A percentile compares a stretch with the other conserved stretches of the same genome.
phyloP scores from a whole-genome alignment of 2,329 filamentous ascomycete species.

The Pochonia chlamydosporia region DNA sequence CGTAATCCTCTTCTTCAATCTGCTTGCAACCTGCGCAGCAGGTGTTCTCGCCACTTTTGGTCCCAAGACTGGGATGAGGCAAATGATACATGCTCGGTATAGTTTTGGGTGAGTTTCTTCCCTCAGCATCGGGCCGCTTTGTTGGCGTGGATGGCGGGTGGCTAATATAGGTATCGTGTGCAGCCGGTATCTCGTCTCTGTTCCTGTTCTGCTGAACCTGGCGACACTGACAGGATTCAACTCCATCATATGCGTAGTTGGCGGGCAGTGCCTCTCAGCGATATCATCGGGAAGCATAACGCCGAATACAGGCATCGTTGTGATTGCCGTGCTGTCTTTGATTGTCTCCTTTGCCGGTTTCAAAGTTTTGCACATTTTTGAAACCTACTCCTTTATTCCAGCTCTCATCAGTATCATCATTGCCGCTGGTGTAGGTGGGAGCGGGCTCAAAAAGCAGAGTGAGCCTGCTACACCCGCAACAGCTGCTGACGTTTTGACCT shows the following conservation, averaged over 20 bases:
- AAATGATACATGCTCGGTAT: slow-evolving; percentile 60
- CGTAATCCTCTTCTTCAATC: slow-evolving; percentile 58
- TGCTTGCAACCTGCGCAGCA: slow-evolving; percentile 47
- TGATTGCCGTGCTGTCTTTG: slow-evolving; percentile 51
- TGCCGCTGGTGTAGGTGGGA: slow-evolving; percentile 47
- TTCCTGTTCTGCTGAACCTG: slow-evolving; percentile 58
- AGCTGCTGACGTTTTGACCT: slow-evolving; percentile 44
- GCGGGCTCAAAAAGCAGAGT: slow-evolving; percentile 42
- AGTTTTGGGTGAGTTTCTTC: slow-evolving; percentile 51
- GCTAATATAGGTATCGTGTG: slow-evolving; percentile 2
- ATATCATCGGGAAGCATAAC: slow-evolving; percentile 43
- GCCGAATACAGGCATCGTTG: slow-evolving; percentile 53
- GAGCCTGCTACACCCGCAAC: slow-evolving; percentile 32
- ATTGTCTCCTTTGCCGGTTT: slow-evolving; percentile 58
- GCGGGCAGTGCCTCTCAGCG: slow-evolving; percentile 52
- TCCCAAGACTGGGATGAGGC: slow-evolving; percentile 57
- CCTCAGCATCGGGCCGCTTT: no score
- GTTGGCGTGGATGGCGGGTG: no score
- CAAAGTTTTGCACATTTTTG: slow-evolving; percentile 49
- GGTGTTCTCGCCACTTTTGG: slow-evolving; percentile 54
- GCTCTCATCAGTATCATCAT: slow-evolving; percentile 50
- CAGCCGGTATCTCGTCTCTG: slow-evolving; percentile 48
- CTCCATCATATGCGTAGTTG: slow-evolving; percentile 55
- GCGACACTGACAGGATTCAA: slow-evolving; percentile 59
- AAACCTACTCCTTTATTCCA: slow-evolving; percentile 52